Evolutionary conservation across 2,329 filamentous ascomycete species (phyloP).

Genomic region (Delphinella strobiligena): DNA sequence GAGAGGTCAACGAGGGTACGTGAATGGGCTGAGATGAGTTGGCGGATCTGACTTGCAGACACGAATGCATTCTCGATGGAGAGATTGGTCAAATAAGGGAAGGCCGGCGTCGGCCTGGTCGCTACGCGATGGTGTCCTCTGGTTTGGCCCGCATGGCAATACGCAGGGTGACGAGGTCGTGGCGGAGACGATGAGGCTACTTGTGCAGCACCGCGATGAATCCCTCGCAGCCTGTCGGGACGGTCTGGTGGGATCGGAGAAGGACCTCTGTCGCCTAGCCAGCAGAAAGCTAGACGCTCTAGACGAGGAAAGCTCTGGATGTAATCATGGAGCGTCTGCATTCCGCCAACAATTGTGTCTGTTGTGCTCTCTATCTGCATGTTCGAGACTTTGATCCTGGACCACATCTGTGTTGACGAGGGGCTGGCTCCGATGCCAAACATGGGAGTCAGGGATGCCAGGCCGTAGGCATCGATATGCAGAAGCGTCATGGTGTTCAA

Average conservation of each 20-base stretch:
- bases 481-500: conserved; percentile 61
- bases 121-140: not conserved
- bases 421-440: conserved; percentile 65
- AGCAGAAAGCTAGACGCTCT: conserved; percentile 63
- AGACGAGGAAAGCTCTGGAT: conserved; percentile 56
- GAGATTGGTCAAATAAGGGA: conserved; percentile 56
- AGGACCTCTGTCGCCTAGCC: conserved; percentile 29
- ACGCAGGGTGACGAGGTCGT: conserved; percentile 3
- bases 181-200: not conserved
- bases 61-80: conserved; percentile 61
- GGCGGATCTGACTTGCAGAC: conserved; percentile 57
- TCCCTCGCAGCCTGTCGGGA: not conserved
- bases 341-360: not conserved
- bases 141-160: not conserved
- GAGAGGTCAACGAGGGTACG: conserved; percentile 63
- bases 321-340: conserved; percentile 61
- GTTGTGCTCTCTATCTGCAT: conserved; percentile 55
- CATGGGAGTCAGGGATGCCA: conserved; percentile 65
- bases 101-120: conserved; percentile 20
- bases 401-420: conserved; percentile 60
- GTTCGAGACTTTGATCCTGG: conserved; percentile 61
- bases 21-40: conserved; percentile 56
- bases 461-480: conserved; percentile 61
- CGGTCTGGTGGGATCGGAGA: not conserved
- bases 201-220: not conserved